These are phyloP conservation scores for Trichoderma sp. DNA, from an alignment of 2,329 filamentous ascomycete species.

Conservation along the genomic window DNA sequence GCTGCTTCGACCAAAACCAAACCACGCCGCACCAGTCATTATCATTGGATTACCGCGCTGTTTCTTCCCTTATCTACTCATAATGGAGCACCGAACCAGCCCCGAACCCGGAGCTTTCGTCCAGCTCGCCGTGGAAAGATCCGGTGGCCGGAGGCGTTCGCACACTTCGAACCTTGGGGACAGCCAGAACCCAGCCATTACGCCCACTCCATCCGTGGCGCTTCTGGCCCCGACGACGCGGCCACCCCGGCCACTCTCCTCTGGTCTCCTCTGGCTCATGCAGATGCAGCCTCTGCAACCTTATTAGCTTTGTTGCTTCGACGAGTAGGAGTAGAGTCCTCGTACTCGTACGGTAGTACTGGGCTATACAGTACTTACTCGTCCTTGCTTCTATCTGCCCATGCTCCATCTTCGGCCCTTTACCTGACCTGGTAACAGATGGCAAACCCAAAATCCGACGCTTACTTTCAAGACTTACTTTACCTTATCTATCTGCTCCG, in stretches of 20 bases:
- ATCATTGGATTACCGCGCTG: background rate
- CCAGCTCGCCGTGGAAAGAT: background rate
- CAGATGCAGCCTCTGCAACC: background rate
- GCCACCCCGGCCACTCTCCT: constrained; percentile 4
- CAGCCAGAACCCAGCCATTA: background rate
- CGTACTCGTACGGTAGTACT: background rate
- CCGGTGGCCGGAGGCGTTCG: constrained; percentile 8
- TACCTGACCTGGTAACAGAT: constrained; percentile 1
- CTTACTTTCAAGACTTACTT: background rate
- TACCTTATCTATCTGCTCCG: background rate
- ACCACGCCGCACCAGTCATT: background rate
- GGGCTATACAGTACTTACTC: background rate
- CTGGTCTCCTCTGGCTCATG: background rate
- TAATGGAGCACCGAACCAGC: background rate
- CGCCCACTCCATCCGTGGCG: constrained; percentile 13
- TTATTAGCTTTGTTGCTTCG: constrained; percentile 8
- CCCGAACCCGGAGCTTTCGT: background rate
- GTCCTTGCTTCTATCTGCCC: background rate
- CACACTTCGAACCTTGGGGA: background rate
- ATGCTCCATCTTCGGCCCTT: constrained; percentile 17
- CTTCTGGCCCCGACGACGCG: constrained; percentile 4
- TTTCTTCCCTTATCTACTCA: constrained; percentile 6
- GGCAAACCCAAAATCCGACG: background rate
- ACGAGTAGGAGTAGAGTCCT: background rate
- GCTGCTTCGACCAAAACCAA: background rate